Evolutionary conservation across 495 filamentous ascomycete species (phyloP).

Genomic region (Penicillium argentinense): DNA sequence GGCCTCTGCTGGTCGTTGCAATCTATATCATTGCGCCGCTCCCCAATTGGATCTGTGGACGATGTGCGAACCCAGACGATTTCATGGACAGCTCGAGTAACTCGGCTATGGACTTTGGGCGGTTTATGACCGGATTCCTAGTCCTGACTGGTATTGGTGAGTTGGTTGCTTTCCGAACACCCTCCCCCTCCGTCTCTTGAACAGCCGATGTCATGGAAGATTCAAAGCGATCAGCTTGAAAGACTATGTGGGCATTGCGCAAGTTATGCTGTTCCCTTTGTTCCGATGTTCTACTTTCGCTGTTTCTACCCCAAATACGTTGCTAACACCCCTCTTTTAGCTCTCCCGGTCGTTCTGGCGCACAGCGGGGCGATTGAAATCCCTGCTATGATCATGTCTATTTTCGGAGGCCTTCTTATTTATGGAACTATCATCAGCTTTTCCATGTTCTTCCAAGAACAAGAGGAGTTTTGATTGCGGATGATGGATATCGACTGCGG

Average conservation of each 20-base stretch:
- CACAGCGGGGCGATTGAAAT: conserved; percentile 77
- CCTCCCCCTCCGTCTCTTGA: background rate
- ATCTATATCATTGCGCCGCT: conserved; percentile 93
- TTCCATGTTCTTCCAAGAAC: conserved; percentile 95
- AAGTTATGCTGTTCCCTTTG: background rate
- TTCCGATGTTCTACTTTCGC: background rate
- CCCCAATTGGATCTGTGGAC: conserved; percentile 91
- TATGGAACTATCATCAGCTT: conserved; percentile 98
- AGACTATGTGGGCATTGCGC: no score
- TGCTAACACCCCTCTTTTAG: conserved; percentile 47
- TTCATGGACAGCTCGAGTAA: conserved; percentile 85
- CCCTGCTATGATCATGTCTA: conserved; percentile 94
- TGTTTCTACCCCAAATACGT: background rate
- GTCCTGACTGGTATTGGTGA: conserved; percentile 98
- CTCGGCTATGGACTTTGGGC: conserved; percentile 83
- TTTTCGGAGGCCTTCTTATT: conserved; percentile 87
- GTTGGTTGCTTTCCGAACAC: conserved; percentile 31
- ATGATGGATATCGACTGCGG: background rate
- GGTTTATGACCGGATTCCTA: conserved; percentile 93
- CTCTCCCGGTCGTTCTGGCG: conserved; percentile 85
- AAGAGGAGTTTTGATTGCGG: conserved; percentile 73
- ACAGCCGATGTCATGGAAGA: no score
- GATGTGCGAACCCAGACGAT: conserved; percentile 91
- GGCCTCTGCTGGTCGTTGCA: conserved; percentile 88
- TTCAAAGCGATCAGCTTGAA: no score